phyloP scores from a whole-genome alignment of 1,139 yeast genomes.

The Blastobotrys niveus region DNA sequence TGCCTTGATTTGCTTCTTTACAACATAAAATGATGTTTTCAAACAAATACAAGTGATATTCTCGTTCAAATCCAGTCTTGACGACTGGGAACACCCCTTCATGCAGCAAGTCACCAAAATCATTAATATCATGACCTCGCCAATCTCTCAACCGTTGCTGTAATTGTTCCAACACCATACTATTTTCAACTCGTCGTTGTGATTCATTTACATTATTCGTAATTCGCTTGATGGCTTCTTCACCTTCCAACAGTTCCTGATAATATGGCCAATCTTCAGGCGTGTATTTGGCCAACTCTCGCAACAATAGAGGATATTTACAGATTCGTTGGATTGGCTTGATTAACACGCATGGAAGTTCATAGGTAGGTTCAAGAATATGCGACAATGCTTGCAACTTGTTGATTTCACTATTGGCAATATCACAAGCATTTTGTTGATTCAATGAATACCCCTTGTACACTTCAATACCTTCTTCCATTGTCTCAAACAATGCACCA shows the following conservation, averaged over 20 bases:
- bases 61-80: conserved; percentile 71
- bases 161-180: conserved; percentile 61
- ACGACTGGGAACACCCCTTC: conserved; percentile 75
- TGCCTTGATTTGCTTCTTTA: conserved; percentile 39
- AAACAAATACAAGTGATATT: conserved; percentile 82
- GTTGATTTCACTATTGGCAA: conserved; percentile 59
- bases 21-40: conserved; percentile 83
- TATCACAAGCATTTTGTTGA: conserved; percentile 82
- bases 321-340: conserved; percentile 95
- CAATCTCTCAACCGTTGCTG: conserved; percentile 76
- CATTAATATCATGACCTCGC: conserved; percentile 83
- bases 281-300: conserved; percentile 65
- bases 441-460: conserved; percentile 84
- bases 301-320: conserved; percentile 80
- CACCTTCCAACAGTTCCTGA: conserved; percentile 65
- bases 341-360: conserved; percentile 78
- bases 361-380: conserved; percentile 79
- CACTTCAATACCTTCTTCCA: conserved; percentile 74
- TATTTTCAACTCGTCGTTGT: conserved; percentile 86
- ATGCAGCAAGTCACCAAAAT: conserved; percentile 78
- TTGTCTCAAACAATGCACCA: conserved; percentile 76
- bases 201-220: conserved; percentile 92
- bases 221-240: conserved; percentile 60
- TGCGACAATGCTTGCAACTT: conserved; percentile 52
- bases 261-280: conserved; percentile 50